These are phyloP conservation scores for Antitrichia curtipendula DNA, from an alignment of 225 moss, liverwort and hornwort genomes.

Conservation along the genomic window DNA sequence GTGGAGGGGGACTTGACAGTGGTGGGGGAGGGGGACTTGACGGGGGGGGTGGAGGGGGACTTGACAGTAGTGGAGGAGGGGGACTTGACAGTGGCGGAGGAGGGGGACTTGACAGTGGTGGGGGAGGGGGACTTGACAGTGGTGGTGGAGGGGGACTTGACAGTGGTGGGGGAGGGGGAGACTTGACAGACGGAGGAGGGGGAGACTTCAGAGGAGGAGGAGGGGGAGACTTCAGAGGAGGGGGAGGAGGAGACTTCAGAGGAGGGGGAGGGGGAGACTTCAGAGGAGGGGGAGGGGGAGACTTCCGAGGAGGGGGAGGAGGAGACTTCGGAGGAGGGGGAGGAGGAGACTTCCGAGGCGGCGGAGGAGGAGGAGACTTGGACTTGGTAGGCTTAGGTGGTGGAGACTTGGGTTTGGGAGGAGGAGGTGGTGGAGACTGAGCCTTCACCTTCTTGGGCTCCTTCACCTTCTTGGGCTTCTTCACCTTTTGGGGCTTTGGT, in stretches of 20 bases:
- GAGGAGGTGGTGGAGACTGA: not conserved
- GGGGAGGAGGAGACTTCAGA: not conserved
- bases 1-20: no score
- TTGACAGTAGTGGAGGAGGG: not conserved
- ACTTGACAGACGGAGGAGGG: no score
- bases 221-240: not conserved
- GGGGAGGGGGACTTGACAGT: not conserved
- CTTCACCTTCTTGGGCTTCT: not conserved
- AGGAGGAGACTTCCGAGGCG: not conserved
- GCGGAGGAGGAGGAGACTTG: not conserved
- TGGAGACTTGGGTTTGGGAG: not conserved
- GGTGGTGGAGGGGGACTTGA: not conserved
- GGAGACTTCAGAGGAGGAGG: no score
- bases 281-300: not conserved
- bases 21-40: not conserved
- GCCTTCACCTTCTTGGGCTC: not conserved
- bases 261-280: not conserved
- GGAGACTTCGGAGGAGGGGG: not conserved
- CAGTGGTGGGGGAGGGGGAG: no score
- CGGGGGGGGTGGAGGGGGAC: no score
- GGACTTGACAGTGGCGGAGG: not conserved
- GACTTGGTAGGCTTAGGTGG: not conserved
- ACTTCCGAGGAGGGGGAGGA: not conserved
- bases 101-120: not conserved
- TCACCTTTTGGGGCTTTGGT: not conserved